These are phyloP conservation scores for Moniliophthora roreri DNA, from an alignment of 1,284 basidiomycete species.

Conservation along the genomic window DNA sequence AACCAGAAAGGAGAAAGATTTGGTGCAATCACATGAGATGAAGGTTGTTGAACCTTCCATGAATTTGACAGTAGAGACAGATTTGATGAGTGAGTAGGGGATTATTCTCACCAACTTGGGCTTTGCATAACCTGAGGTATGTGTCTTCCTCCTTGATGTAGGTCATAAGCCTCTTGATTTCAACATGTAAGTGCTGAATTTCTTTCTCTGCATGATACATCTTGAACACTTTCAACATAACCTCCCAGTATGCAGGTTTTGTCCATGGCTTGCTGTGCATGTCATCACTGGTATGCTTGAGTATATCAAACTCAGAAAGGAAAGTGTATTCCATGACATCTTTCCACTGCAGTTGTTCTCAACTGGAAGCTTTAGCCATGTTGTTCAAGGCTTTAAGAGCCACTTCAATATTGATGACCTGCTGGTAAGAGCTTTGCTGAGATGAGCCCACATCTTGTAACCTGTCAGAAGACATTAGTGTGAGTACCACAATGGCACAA, in stretches of 20 bases:
- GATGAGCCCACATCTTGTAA: constrained; percentile 7
- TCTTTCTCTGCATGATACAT: constrained; percentile 24
- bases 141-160: no score
- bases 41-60: no score
- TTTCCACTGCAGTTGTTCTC: constrained; percentile 14
- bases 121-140: no score
- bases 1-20: no score
- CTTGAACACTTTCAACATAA: constrained; percentile 19
- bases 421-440: neutral
- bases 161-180: constrained; percentile 19
- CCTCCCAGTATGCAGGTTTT: constrained; percentile 14
- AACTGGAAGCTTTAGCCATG: neutral
- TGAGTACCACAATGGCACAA: no score
- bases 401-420: constrained; percentile 2
- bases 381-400: neutral
- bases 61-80: no score
- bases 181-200: constrained; percentile 21
- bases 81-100: no score
- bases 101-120: no score
- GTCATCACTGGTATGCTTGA: constrained; percentile 20
- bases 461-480: neutral
- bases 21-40: no score
- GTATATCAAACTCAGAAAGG: constrained; percentile 25
- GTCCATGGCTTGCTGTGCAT: constrained; percentile 20
- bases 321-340: constrained; percentile 22